These are phyloP conservation scores for Orbilia blumenaviensis DNA, from an alignment of 2,329 filamentous ascomycete genomes.

Conservation along the genomic window DNA sequence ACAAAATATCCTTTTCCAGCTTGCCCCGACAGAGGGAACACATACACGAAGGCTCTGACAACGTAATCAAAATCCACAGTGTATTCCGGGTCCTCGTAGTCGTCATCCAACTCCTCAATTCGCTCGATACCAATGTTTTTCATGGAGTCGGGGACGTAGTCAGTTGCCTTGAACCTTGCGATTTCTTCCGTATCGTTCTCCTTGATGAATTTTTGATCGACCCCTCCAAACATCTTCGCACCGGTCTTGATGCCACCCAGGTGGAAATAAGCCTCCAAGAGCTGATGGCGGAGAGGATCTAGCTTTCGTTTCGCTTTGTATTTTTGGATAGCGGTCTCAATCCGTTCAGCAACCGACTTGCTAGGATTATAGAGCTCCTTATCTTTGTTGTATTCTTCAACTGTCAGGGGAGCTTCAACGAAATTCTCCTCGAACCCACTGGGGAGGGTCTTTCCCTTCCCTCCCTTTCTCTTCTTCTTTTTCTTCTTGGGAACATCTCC, in stretches of 20 bases:
- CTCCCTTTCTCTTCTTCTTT: conserved; percentile 62
- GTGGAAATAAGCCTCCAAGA: conserved; percentile 82
- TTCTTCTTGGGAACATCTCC: conserved; percentile 51
- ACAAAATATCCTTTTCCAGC: neutral
- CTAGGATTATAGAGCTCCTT: conserved; percentile 71
- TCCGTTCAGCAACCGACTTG: conserved; percentile 64
- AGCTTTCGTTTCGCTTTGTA: conserved; percentile 81
- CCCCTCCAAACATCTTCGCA: conserved; percentile 71
- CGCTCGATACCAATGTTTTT: conserved; percentile 63
- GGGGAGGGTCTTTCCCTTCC: conserved; percentile 60
- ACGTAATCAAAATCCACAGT: conserved; percentile 80
- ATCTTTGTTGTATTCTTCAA: conserved; percentile 73
- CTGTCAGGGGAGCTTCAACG: conserved; percentile 80
- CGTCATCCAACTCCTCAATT: conserved; percentile 61
- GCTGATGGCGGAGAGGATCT: conserved; percentile 65
- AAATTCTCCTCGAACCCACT: conserved; percentile 84
- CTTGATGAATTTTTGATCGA: conserved; percentile 70
- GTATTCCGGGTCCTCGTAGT: conserved; percentile 69
- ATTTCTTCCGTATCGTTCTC: conserved; percentile 72
- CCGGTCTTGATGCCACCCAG: conserved; percentile 80
- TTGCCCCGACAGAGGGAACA: conserved; percentile 53
- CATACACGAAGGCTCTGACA: conserved; percentile 77
- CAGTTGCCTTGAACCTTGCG: conserved; percentile 71
- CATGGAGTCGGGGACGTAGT: conserved; percentile 63
- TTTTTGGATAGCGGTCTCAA: conserved; percentile 84